Percentiles rank a stretch among this genome's conserved stretches.
phyloP scores from a whole-genome alignment of 2,329 filamentous ascomycete genomes.

The Monilinia aucupariae region DNA sequence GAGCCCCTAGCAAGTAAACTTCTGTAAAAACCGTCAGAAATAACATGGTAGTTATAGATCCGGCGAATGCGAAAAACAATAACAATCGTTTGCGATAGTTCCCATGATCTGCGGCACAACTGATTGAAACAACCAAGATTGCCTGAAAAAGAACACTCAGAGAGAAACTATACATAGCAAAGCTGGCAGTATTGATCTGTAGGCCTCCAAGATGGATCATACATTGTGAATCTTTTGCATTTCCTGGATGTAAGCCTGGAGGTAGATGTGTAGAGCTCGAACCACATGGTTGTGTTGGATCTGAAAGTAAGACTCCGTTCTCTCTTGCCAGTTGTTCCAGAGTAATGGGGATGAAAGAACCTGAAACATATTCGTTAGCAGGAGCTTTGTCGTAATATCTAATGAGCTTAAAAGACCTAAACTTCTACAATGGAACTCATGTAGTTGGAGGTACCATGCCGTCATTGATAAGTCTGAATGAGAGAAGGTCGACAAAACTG shows the following conservation, averaged over 20 bases:
- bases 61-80: constrained; percentile 75
- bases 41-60: constrained; percentile 78
- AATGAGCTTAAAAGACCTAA: constrained; percentile 4
- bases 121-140: constrained; percentile 90
- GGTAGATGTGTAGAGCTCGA: constrained; percentile 27
- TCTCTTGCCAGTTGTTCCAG: constrained; percentile 90
- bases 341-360: constrained; percentile 91
- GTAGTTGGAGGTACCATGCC: constrained; percentile 12
- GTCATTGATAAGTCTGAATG: not conserved
- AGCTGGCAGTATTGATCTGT: constrained; percentile 91
- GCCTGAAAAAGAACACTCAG: constrained; percentile 85
- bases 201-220: constrained; percentile 75
- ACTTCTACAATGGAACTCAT: constrained; percentile 7
- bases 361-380: constrained; percentile 41
- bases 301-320: constrained; percentile 78
- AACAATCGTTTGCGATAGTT: constrained; percentile 85
- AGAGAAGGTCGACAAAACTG: not conserved
- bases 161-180: constrained; percentile 98
- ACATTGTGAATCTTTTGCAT: constrained; percentile 57
- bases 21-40: constrained; percentile 74
- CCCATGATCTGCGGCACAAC: constrained; percentile 90
- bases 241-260: constrained; percentile 17
- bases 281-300: constrained; percentile 70
- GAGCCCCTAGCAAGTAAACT: constrained; percentile 72
- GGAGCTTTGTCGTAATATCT: not conserved